A percentile compares a stretch with the other conserved stretches of the same genome.
Evolutionary conservation across 2,329 filamentous ascomycete species (phyloP).

Genomic region (Phialocephala subalpina): DNA sequence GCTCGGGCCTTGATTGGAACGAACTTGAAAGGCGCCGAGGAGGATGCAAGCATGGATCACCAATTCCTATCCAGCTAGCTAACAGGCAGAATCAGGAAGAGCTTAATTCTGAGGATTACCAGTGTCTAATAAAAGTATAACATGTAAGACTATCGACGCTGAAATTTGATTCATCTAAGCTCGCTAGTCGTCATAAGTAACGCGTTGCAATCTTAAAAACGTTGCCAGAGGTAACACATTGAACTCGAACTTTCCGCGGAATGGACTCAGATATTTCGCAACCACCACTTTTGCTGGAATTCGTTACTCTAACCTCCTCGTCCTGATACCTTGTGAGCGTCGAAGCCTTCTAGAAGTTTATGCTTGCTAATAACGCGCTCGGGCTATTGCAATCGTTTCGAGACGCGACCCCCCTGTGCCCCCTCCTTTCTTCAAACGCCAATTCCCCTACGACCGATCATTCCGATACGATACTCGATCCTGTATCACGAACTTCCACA

Average conservation of each 20-base stretch:
- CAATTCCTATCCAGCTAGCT: neutral
- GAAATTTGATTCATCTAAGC: conserved; percentile 7
- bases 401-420: conserved; percentile 21
- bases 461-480: conserved; percentile 27
- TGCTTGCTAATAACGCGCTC: conserved; percentile 32
- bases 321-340: conserved; percentile 13
- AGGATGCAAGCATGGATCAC: conserved; percentile 3
- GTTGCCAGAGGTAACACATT: neutral
- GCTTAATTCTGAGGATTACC: neutral
- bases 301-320: conserved; percentile 1
- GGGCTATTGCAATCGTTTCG: conserved; percentile 31
- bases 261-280: conserved; percentile 8
- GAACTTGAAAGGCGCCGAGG: neutral
- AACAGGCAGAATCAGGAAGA: neutral
- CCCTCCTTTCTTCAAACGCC: conserved; percentile 25
- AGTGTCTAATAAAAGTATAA: neutral
- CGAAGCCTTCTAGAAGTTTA: conserved; percentile 30
- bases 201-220: neutral
- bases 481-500: conserved; percentile 34
- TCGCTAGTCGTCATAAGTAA: neutral
- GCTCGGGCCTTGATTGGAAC: neutral
- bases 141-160: neutral
- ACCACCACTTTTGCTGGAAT: neutral
- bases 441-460: conserved; percentile 10
- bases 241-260: conserved; percentile 5